Conservation (phyloP, 2,329 filamentous ascomycete genomes). For the Zarea fungicola region DNA sequence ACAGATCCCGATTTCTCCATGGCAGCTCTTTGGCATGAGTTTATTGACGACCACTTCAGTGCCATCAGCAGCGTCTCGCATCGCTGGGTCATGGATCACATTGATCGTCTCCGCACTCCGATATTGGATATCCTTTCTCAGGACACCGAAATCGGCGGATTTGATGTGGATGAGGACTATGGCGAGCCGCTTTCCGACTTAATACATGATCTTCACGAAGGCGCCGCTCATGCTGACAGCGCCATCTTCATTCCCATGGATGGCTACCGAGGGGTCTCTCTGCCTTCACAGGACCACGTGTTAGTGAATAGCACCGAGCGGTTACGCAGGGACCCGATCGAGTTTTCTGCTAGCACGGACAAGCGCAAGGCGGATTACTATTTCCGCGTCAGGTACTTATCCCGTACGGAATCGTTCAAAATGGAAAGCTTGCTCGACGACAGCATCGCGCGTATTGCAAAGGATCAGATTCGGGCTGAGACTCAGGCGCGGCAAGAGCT, state of each 20-base stretch:
- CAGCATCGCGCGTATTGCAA: background rate
- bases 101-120: slow-evolving; percentile 19
- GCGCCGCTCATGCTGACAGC: slow-evolving; percentile 20
- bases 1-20: slow-evolving; percentile 13
- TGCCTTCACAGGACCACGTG: slow-evolving; percentile 14
- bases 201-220: slow-evolving; percentile 21
- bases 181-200: slow-evolving; percentile 20
- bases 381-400: slow-evolving; percentile 13
- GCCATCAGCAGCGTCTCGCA: slow-evolving; percentile 20
- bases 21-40: slow-evolving; percentile 22
- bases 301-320: background rate
- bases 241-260: slow-evolving; percentile 24
- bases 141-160: background rate
- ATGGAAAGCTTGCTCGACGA: background rate
- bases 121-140: slow-evolving; percentile 11
- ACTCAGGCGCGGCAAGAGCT: slow-evolving; percentile 10
- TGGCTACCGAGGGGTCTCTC: slow-evolving; percentile 22
- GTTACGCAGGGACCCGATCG: slow-evolving; percentile 15
- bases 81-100: slow-evolving; percentile 21
- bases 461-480: slow-evolving; percentile 3
- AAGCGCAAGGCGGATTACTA: slow-evolving; percentile 14
- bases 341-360: background rate
- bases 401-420: slow-evolving; percentile 4
- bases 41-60: slow-evolving; percentile 20
- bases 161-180: background rate